A percentile compares a stretch with the other conserved stretches of the same genome.
These are phyloP conservation scores for Tephrocybe sp. DNA, from an alignment of 768 basidiomycete genomes.

Conservation along the genomic window DNA sequence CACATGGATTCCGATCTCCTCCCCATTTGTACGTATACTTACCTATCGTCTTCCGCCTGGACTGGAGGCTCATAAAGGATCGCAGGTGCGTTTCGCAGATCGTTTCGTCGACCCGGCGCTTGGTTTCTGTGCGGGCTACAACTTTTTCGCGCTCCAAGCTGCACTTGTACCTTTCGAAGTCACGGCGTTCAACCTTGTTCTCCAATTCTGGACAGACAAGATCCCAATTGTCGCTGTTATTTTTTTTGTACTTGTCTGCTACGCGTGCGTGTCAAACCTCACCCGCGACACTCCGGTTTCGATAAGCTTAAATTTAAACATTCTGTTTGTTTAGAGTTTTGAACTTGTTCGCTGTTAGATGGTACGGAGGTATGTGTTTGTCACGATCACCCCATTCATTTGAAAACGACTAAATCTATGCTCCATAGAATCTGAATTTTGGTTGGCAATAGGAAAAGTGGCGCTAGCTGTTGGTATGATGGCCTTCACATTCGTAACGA, in stretches of 20 bases:
- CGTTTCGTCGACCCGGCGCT: slow-evolving; percentile 58
- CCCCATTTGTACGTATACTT: slow-evolving; percentile 67
- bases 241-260: slow-evolving; percentile 39
- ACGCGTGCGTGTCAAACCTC: slow-evolving; percentile 31
- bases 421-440: slow-evolving; percentile 51
- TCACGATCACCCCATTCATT: background rate
- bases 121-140: slow-evolving; percentile 55
- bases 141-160: slow-evolving; percentile 57
- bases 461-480: slow-evolving; percentile 48
- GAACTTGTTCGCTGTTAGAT: slow-evolving; percentile 48
- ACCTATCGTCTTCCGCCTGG: background rate
- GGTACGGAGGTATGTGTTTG: slow-evolving; percentile 43
- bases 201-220: slow-evolving; percentile 55
- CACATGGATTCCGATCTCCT: slow-evolving; percentile 77
- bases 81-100: slow-evolving; percentile 59
- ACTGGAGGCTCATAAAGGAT: background rate
- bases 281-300: background rate
- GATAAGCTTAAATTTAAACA: background rate
- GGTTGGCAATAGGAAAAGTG: slow-evolving; percentile 53
- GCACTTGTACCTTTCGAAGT: slow-evolving; percentile 49
- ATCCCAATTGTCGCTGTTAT: slow-evolving; percentile 48
- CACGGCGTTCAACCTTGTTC: slow-evolving; percentile 52
- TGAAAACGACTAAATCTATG: background rate
- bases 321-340: slow-evolving; percentile 33
- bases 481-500: slow-evolving; percentile 55